These are phyloP conservation scores for Metschnikowia kunwiensis DNA, from an alignment of 805 yeast genomes.

Conservation along the genomic window DNA sequence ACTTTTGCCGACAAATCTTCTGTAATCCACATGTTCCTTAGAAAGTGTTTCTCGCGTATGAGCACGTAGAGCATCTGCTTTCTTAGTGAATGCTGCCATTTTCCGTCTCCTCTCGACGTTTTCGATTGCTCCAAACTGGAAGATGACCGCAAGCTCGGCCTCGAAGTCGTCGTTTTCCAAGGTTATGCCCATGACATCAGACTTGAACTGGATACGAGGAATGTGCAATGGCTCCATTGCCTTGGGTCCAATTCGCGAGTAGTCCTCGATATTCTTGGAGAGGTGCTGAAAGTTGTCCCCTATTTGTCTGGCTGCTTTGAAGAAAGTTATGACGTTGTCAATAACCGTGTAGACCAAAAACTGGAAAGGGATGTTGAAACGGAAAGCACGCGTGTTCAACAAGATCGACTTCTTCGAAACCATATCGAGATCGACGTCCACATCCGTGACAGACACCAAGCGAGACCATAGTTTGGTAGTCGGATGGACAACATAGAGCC, in stretches of 20 bases:
- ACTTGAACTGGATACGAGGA: constrained; percentile 54
- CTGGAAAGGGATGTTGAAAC: constrained; percentile 65
- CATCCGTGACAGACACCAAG: constrained; percentile 32
- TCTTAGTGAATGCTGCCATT: constrained; percentile 34
- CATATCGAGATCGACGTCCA: constrained; percentile 23
- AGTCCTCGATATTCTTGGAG: constrained; percentile 23
- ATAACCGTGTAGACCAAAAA: constrained; percentile 75
- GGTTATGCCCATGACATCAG: constrained; percentile 57
- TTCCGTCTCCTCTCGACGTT: constrained; percentile 61
- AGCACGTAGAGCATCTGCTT: constrained; percentile 18
- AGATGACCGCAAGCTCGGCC: constrained; percentile 60
- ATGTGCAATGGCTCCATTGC: constrained; percentile 43
- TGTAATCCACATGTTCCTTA: constrained; percentile 4
- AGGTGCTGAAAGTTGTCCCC: constrained; percentile 44
- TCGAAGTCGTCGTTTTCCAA: constrained; percentile 92
- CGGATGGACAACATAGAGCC: constrained; percentile 52
- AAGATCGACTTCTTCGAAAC: constrained; percentile 8
- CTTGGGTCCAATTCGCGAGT: constrained; percentile 32
- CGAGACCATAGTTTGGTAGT: constrained; percentile 41
- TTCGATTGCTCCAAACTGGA: constrained; percentile 63
- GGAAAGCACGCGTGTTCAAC: constrained; percentile 34
- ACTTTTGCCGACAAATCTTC: constrained; percentile 3
- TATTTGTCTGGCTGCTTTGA: constrained; percentile 65
- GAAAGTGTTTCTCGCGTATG: constrained; percentile 11
- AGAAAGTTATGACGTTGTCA: constrained; percentile 68